Evolutionary conservation across 2,329 filamentous ascomycete genomes (phyloP).

Genomic region (Polychaeton citri): DNA sequence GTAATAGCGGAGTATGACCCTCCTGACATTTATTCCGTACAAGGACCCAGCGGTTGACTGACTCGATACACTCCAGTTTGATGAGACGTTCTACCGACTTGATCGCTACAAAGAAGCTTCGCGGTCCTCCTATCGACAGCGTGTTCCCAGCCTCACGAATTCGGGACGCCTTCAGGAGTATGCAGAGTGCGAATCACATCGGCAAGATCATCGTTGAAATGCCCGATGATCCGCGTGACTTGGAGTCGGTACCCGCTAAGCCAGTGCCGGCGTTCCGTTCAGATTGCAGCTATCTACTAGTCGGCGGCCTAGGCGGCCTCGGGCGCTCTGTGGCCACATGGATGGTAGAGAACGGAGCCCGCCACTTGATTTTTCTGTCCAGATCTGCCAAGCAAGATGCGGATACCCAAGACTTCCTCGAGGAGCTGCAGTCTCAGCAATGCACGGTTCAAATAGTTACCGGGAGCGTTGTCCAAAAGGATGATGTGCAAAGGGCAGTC

Average conservation of each 20-base stretch:
- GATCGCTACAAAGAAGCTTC: too few species aligned
- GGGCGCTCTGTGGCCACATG: slow-evolving; percentile 7
- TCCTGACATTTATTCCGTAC: too few species aligned
- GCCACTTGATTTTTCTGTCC: slow-evolving; percentile 8
- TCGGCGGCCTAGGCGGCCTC: slow-evolving; percentile 14
- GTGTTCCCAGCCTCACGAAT: slow-evolving; percentile 3
- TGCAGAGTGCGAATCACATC: slow-evolving; percentile 10
- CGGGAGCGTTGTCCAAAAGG: neutral
- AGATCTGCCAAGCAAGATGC: slow-evolving; percentile 3
- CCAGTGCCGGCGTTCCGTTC: neutral
- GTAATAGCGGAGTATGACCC: neutral
- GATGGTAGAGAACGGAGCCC: slow-evolving; percentile 10
- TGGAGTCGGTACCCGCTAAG: neutral
- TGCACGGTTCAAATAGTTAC: neutral
- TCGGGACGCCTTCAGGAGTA: slow-evolving; percentile 5
- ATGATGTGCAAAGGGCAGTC: slow-evolving; percentile 1
- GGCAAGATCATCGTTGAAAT: slow-evolving; percentile 11
- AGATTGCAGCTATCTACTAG: slow-evolving; percentile 8
- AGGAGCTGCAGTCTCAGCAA: slow-evolving; percentile 2
- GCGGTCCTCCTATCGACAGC: neutral
- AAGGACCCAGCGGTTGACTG: too few species aligned
- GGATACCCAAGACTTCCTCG: slow-evolving; percentile 1
- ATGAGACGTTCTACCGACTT: too few species aligned
- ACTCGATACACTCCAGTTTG: neutral
- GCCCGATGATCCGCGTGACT: neutral